Percentiles rank a stretch among this genome's conserved stretches.
Evolutionary conservation across 257 asterid species (phyloP).

Genomic region (Avicennia marina): DNA sequence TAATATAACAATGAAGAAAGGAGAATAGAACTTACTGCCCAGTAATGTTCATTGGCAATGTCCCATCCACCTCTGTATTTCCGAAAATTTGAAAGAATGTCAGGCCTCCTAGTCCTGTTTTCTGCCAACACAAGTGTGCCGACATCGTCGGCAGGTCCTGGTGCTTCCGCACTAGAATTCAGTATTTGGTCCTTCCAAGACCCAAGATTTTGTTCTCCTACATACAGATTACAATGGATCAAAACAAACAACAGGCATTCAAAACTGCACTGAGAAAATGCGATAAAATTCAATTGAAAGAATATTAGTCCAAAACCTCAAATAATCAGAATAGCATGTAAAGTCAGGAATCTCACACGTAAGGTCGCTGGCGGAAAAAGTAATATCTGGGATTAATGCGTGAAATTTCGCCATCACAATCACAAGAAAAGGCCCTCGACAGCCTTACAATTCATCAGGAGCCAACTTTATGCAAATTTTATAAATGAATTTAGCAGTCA

Average conservation of each 20-base stretch:
- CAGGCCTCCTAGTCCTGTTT: slow-evolving; percentile 82
- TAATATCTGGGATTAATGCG: too few species aligned
- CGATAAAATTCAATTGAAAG: not conserved
- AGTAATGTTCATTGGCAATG: slow-evolving; percentile 67
- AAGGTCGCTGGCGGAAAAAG: too few species aligned
- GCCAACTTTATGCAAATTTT: too few species aligned
- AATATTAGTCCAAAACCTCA: too few species aligned
- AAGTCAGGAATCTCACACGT: too few species aligned
- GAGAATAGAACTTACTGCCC: slow-evolving; percentile 46
- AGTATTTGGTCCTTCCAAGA: slow-evolving; percentile 65
- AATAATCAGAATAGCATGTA: too few species aligned
- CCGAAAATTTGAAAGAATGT: slow-evolving; percentile 62
- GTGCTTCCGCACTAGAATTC: slow-evolving; percentile 59
- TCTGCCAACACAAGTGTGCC: slow-evolving; percentile 75
- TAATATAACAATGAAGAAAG: not conserved
- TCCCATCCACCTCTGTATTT: slow-evolving; percentile 98
- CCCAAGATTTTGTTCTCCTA: slow-evolving; percentile 62
- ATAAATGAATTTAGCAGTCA: too few species aligned
- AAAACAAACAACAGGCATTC: not conserved
- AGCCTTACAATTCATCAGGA: too few species aligned
- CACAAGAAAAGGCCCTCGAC: too few species aligned
- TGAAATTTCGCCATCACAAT: too few species aligned
- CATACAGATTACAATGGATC: not conserved
- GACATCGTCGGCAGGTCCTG: slow-evolving; percentile 47
- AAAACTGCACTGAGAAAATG: not conserved